Conservation (phyloP, 495 filamentous ascomycete genomes). For the Apodospora peruviana region DNA sequence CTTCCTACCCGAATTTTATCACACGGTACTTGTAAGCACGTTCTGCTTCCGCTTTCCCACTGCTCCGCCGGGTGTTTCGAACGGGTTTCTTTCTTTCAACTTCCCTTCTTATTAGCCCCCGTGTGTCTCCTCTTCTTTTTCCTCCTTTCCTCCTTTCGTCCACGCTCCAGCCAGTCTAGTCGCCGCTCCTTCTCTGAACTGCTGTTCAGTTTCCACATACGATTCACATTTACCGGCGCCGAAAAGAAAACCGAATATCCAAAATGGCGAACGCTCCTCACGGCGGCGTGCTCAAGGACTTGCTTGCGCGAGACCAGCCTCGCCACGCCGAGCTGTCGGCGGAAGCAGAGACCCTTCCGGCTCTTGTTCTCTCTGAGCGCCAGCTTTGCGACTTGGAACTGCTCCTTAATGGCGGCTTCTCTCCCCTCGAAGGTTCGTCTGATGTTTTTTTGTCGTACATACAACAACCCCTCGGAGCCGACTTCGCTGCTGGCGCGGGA, state of each 20-base stretch:
- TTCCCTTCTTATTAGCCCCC: not conserved
- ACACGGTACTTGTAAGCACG: not conserved
- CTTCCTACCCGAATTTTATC: too few species aligned
- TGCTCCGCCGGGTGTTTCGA: not conserved
- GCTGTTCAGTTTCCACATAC: too few species aligned
- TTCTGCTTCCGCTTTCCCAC: not conserved
- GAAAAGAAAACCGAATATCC: too few species aligned
- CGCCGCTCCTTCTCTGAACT: too few species aligned
- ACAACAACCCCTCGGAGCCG: too few species aligned
- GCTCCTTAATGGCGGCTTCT: slow-evolving; percentile 95
- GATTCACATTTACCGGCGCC: too few species aligned
- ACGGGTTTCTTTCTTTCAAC: not conserved
- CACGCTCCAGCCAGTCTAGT: too few species aligned
- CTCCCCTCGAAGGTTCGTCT: slow-evolving; percentile 83
- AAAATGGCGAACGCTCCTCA: slow-evolving; percentile 73
- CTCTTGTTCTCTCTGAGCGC: slow-evolving; percentile 80
- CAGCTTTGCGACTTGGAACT: slow-evolving; percentile 97
- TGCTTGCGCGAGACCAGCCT: slow-evolving; percentile 82
- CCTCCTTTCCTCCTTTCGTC: too few species aligned
- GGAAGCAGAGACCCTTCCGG: slow-evolving; percentile 83
- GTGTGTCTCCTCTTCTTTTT: not conserved
- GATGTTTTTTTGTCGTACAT: slow-evolving; percentile 1
- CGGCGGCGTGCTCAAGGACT: slow-evolving; percentile 95
- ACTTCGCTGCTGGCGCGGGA: too few species aligned
- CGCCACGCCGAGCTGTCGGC: slow-evolving; percentile 67